Evolutionary conservation across 768 basidiomycete species (phyloP).

Genomic region (Boletus bicolor): DNA sequence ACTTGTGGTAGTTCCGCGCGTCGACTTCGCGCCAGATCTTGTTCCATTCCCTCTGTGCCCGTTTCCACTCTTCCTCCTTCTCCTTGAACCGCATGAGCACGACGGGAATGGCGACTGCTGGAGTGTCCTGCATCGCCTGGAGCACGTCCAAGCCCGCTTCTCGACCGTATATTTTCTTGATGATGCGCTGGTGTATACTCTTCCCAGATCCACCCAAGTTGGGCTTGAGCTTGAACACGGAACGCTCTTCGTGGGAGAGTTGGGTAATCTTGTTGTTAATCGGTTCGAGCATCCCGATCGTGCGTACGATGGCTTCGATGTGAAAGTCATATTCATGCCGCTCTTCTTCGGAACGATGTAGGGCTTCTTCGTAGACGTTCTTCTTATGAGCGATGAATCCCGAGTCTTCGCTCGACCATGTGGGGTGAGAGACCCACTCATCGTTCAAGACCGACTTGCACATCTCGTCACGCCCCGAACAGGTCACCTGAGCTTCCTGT

Average conservation of each 20-base stretch:
- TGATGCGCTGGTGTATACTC: slow-evolving; percentile 85
- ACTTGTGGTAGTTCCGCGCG: slow-evolving; percentile 89
- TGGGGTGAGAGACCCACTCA: slow-evolving; percentile 97
- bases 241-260: slow-evolving; percentile 74
- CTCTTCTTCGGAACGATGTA: slow-evolving; percentile 96
- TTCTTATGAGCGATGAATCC: slow-evolving; percentile 89
- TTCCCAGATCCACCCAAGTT: slow-evolving; percentile 82
- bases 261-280: slow-evolving; percentile 83
- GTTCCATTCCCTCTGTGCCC: slow-evolving; percentile 97
- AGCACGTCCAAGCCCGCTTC: slow-evolving; percentile 81
- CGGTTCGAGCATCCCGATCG: slow-evolving; percentile 88
- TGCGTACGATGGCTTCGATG: slow-evolving; percentile 90
- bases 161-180: slow-evolving; percentile 96
- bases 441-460: slow-evolving; percentile 96
- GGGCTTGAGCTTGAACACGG: slow-evolving; percentile 80
- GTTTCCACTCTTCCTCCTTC: slow-evolving; percentile 98
- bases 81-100: slow-evolving; percentile 86
- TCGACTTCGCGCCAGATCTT: slow-evolving; percentile 98
- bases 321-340: slow-evolving; percentile 99
- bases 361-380: slow-evolving; percentile 94
- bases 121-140: slow-evolving; percentile 89
- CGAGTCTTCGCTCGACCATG: slow-evolving; percentile 91
- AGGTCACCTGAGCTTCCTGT: slow-evolving; percentile 83
- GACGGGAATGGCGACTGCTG: slow-evolving; percentile 83
- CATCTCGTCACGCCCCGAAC: slow-evolving; percentile 96